Percentiles rank a stretch among this genome's conserved stretches.
These are phyloP conservation scores for Mucor velutinosus DNA, from an alignment of 371 early-diverging fungal genomes.

Conservation along the genomic window DNA sequence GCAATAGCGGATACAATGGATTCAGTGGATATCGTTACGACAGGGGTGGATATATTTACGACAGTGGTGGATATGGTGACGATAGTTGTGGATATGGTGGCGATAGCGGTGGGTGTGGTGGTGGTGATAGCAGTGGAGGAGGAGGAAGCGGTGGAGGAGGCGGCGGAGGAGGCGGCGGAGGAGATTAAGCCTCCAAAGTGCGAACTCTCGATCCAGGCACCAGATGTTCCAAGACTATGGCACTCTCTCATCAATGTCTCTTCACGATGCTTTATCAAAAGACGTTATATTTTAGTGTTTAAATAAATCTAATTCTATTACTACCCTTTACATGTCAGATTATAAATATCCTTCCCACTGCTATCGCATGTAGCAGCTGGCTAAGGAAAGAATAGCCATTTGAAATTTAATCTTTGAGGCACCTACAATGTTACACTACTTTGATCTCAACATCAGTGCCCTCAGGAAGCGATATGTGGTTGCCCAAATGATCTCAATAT, in stretches of 20 bases:
- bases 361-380: too few species aligned
- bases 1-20: not conserved
- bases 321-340: too few species aligned
- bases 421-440: not conserved
- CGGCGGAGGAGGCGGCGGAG: not conserved
- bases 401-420: not conserved
- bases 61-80: not conserved
- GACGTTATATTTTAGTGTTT: too few species aligned
- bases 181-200: not conserved
- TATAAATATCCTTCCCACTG: too few species aligned
- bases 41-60: constrained; percentile 19
- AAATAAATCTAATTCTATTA: too few species aligned
- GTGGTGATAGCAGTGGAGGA: not conserved
- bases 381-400: not conserved
- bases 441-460: not conserved
- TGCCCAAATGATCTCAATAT: too few species aligned
- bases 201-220: not conserved
- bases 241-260: too few species aligned
- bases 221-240: not conserved
- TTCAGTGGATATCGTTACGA: constrained; percentile 10
- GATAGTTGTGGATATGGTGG: not conserved
- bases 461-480: not conserved
- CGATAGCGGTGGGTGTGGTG: not conserved
- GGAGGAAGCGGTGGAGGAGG: not conserved
- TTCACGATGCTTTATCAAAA: too few species aligned